Conservation (phyloP, 2,329 filamentous ascomycete genomes). For the Rutstroemia sp. region DNA sequence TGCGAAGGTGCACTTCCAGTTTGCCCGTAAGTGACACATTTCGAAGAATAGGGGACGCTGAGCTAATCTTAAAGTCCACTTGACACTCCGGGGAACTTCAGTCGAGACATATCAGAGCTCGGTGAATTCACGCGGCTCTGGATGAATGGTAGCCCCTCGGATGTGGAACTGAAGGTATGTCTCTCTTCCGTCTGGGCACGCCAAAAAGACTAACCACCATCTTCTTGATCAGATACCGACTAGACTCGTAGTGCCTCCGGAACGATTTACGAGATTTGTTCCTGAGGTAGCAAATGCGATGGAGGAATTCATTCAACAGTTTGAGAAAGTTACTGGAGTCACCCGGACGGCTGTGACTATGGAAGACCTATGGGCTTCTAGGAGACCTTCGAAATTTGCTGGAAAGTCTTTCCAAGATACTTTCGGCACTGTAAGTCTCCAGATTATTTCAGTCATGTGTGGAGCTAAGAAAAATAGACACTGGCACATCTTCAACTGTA, state of each 20-base stretch:
- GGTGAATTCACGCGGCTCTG: not conserved
- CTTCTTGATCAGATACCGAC: not conserved
- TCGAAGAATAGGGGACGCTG: too few relatives aligned
- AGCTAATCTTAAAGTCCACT: constrained; percentile 10
- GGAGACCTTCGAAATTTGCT: not conserved
- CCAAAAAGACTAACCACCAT: not conserved
- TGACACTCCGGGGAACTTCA: constrained; percentile 18
- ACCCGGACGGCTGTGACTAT: not conserved
- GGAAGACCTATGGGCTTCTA: not conserved
- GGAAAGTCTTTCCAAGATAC: not conserved
- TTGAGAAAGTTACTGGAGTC: not conserved
- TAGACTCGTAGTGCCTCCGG: not conserved
- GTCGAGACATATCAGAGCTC: constrained; percentile 12
- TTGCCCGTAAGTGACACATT: constrained; percentile 8
- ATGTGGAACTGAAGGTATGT: not conserved
- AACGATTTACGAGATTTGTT: not conserved
- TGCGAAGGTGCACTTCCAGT: constrained; percentile 12
- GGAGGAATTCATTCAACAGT: constrained; percentile 5
- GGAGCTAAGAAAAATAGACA: not conserved
- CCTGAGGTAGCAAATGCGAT: not conserved
- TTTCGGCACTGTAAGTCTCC: not conserved
- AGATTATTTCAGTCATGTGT: too few relatives aligned
- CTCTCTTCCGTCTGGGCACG: not conserved
- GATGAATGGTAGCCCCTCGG: not conserved
- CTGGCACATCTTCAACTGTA: constrained; percentile 9